Percentiles rank a stretch among this genome's conserved stretches.
These are phyloP conservation scores for Pholiota conissans DNA, from an alignment of 768 basidiomycete species.

Conservation along the genomic window DNA sequence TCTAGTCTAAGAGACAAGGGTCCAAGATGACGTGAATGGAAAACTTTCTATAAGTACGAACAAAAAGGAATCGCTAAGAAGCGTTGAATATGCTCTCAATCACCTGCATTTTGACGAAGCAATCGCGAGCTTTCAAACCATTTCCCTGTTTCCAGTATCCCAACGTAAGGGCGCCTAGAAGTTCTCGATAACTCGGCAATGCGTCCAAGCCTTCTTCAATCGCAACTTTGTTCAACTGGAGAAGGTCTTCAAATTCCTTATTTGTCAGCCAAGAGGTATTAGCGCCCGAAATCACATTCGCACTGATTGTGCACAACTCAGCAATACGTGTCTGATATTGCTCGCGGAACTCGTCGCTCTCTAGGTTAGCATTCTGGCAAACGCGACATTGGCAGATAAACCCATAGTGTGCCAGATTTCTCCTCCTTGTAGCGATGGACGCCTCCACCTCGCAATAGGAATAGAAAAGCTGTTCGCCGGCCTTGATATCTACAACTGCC, in stretches of 20 bases:
- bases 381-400: slow-evolving; percentile 26
- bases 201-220: not conserved
- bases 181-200: not conserved
- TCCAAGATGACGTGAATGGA: too few species aligned
- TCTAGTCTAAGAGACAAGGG: too few species aligned
- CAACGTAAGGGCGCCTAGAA: not conserved
- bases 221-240: not conserved
- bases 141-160: not conserved
- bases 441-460: slow-evolving; percentile 24
- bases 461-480: slow-evolving; percentile 31
- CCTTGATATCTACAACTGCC: slow-evolving; percentile 26
- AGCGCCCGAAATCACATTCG: not conserved
- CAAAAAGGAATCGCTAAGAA: too few species aligned
- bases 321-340: not conserved
- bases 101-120: too few species aligned
- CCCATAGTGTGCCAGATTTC: slow-evolving; percentile 27
- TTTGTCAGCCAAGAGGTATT: not conserved
- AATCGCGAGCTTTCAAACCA: too few species aligned
- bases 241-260: not conserved
- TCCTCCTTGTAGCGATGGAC: slow-evolving; percentile 21
- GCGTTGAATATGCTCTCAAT: too few species aligned
- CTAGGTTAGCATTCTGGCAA: slow-evolving; percentile 21
- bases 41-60: too few species aligned
- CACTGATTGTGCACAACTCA: not conserved
- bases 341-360: slow-evolving; percentile 23